Conservation (phyloP, 257 asterid genomes). For the Solanum pennellii region DNA sequence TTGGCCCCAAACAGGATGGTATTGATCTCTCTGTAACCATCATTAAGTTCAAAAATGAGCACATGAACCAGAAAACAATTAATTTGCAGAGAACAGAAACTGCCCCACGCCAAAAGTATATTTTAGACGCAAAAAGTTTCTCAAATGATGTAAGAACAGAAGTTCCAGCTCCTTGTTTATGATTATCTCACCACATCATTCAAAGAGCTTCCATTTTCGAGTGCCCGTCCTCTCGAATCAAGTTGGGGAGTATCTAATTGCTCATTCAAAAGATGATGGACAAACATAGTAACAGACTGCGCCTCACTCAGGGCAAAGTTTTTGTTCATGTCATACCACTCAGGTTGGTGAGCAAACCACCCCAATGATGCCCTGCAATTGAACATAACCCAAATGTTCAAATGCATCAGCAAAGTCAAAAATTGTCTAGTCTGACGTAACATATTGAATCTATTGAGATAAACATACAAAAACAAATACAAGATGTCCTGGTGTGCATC, state of each 20-base stretch:
- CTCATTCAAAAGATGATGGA: conserved; percentile 71
- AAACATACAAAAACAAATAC: not conserved
- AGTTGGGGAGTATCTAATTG: conserved; percentile 40
- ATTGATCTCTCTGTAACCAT: conserved; percentile 56
- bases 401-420: not conserved
- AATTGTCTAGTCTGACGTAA: not conserved
- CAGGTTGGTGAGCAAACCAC: conserved; percentile 93
- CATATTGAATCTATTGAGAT: not conserved
- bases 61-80: conserved; percentile 6
- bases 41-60: not conserved
- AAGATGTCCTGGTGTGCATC: not conserved
- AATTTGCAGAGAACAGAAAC: not conserved
- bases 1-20: conserved; percentile 98
- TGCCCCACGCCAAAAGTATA: not conserved
- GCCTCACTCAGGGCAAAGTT: conserved; percentile 84
- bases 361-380: conserved; percentile 76
- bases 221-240: conserved; percentile 43
- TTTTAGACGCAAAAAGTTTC: not conserved
- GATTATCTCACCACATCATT: conserved; percentile 56
- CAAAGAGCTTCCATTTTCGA: conserved; percentile 55
- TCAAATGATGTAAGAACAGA: conserved; percentile 2
- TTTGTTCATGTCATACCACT: conserved; percentile 74
- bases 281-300: conserved; percentile 73
- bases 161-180: conserved; percentile 6
- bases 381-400: not conserved